Evolutionary conservation across 306 rosid species (phyloP).

Genomic region (Acacia confusa): DNA sequence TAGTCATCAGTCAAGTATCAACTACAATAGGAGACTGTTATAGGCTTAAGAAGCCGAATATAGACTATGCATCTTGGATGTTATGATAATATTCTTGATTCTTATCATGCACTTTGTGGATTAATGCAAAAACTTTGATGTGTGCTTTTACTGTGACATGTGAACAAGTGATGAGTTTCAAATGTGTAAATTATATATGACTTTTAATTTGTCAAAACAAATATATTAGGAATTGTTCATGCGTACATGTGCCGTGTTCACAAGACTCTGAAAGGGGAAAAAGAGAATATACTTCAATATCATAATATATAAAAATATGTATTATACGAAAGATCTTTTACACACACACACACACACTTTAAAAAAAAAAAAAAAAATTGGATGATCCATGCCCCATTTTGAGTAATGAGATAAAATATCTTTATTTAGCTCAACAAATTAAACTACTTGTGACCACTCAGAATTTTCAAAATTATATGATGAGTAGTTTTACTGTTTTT

Average conservation of each 20-base stretch:
- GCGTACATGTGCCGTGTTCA: not conserved
- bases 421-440: not conserved
- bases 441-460: not conserved
- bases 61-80: not conserved
- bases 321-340: not conserved
- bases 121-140: not conserved
- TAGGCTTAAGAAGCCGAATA: not conserved
- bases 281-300: not conserved
- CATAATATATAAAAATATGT: not conserved
- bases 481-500: not conserved
- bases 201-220: not conserved
- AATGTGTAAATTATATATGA: not conserved
- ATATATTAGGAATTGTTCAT: not conserved
- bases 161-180: not conserved
- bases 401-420: not conserved
- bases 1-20: not conserved
- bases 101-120: not conserved
- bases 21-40: not conserved
- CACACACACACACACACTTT: too few relatives aligned
- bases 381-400: not conserved
- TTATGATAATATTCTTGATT: too few relatives aligned
- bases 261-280: not conserved
- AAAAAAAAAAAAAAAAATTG: not conserved
- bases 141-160: not conserved
- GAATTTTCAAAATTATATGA: not conserved